A percentile compares a stretch with the other conserved stretches of the same genome.
Conservation (phyloP, 805 yeast genomes). For the Candida pini region DNA sequence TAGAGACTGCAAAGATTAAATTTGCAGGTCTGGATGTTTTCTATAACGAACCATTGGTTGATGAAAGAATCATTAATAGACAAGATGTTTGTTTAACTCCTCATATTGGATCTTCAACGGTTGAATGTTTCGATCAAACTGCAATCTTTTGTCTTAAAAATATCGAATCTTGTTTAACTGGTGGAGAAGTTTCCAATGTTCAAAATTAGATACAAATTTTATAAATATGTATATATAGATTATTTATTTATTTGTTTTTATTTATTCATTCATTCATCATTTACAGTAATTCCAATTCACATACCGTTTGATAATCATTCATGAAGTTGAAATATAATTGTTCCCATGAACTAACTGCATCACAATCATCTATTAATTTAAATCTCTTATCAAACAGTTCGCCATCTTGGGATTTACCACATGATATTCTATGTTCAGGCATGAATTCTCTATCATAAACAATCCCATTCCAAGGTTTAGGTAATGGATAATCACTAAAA, state of each 20-base stretch:
- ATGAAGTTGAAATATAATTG: conserved; percentile 23
- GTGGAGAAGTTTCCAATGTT: conserved; percentile 21
- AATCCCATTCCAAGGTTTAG: conserved; percentile 54
- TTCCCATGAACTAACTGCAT: conserved; percentile 29
- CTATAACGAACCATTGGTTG: conserved; percentile 55
- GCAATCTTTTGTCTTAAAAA: conserved; percentile 51
- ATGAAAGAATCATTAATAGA: conserved; percentile 44
- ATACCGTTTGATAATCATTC: conserved; percentile 6
- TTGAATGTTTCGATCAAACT: conserved; percentile 47
- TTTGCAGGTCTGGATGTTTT: conserved; percentile 74
- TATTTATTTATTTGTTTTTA: not conserved
- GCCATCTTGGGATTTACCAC: conserved; percentile 7
- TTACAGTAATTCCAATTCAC: conserved; percentile 8
- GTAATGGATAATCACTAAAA: conserved; percentile 61
- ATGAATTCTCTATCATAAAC: conserved; percentile 7
- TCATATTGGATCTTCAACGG: conserved; percentile 66
- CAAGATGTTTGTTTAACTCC: conserved; percentile 65
- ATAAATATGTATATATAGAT: not conserved
- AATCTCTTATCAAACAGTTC: conserved; percentile 7
- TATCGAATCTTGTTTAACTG: conserved; percentile 39
- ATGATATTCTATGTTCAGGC: conserved; percentile 7
- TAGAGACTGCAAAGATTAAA: conserved; percentile 52
- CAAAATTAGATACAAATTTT: conserved; percentile 14
- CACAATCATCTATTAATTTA: conserved; percentile 27
- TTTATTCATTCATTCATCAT: not conserved